These are phyloP conservation scores for Starmerella bombicola DNA, from an alignment of 805 yeast species.

Conservation along the genomic window DNA sequence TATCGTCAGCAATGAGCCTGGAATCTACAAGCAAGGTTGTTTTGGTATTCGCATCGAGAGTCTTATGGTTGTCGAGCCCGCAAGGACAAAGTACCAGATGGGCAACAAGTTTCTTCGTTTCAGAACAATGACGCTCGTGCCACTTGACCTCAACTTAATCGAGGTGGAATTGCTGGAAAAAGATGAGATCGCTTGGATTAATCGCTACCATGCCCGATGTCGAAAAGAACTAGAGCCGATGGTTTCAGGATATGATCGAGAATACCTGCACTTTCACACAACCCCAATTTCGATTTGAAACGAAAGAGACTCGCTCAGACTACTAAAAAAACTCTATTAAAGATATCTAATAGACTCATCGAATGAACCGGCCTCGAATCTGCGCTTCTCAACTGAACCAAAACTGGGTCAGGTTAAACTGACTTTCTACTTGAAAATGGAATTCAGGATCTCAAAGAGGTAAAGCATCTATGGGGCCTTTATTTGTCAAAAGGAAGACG, in stretches of 20 bases:
- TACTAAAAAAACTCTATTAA: not conserved
- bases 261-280: conserved; percentile 41
- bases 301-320: not conserved
- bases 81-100: conserved; percentile 33
- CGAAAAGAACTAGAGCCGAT: conserved; percentile 40
- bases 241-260: conserved; percentile 44
- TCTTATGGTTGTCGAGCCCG: conserved; percentile 47
- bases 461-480: no score
- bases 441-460: no score
- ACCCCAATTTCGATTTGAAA: conserved; percentile 1
- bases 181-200: conserved; percentile 58
- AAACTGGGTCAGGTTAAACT: no score
- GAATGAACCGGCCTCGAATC: not conserved
- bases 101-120: conserved; percentile 52
- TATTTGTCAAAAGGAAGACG: no score
- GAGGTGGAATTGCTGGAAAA: conserved; percentile 42
- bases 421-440: no score
- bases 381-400: no score
- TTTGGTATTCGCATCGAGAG: conserved; percentile 86
- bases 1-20: conserved; percentile 85
- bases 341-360: not conserved
- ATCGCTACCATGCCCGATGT: conserved; percentile 49
- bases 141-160: conserved; percentile 68
- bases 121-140: conserved; percentile 73
- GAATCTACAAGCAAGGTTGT: conserved; percentile 79